These are phyloP conservation scores for Bremia lactucae DNA, from an alignment of 352 stramenopile genomes.

Conservation along the genomic window DNA sequence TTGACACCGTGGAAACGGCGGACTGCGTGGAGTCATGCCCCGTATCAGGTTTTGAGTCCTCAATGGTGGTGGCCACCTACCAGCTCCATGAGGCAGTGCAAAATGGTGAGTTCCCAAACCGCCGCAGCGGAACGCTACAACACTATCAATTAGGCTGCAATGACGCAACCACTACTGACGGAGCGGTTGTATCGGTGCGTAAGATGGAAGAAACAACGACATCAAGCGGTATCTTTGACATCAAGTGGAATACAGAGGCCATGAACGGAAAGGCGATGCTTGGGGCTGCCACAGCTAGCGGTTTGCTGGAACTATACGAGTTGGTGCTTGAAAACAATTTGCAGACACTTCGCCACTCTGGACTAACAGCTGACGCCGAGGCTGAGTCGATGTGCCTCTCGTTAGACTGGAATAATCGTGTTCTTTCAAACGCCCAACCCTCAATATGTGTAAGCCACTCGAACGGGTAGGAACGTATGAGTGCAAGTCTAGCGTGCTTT, in stretches of 20 bases:
- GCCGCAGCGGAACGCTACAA: constrained; percentile 55
- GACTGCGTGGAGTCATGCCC: constrained; percentile 80
- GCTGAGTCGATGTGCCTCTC: constrained; percentile 66
- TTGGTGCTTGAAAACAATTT: constrained; percentile 10
- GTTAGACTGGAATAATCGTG: constrained; percentile 78
- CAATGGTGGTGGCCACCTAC: constrained; percentile 71
- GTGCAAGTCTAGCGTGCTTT: constrained; percentile 2
- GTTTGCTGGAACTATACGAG: constrained; percentile 56
- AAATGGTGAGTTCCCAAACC: constrained; percentile 16
- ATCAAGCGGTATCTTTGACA: constrained; percentile 70
- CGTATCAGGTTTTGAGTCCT: constrained; percentile 43
- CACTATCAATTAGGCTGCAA: constrained; percentile 41
- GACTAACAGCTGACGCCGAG: constrained; percentile 24
- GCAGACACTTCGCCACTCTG: constrained; percentile 24
- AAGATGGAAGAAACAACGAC: constrained; percentile 37
- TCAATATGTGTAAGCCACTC: constrained; percentile 73
- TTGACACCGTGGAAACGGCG: constrained; percentile 68
- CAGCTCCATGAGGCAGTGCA: constrained; percentile 59
- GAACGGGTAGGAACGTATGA: constrained; percentile 42
- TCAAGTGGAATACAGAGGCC: constrained; percentile 61
- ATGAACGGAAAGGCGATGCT: constrained; percentile 47
- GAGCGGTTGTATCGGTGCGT: constrained; percentile 20
- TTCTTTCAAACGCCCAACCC: constrained; percentile 31
- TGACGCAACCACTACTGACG: constrained; percentile 10
- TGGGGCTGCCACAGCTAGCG: constrained; percentile 47